Evolutionary conservation across 108 stramenopile genomes (phyloP), one percentile per base, ranked within the genome.

Genomic region (Craspedostauros australis): DNA sequence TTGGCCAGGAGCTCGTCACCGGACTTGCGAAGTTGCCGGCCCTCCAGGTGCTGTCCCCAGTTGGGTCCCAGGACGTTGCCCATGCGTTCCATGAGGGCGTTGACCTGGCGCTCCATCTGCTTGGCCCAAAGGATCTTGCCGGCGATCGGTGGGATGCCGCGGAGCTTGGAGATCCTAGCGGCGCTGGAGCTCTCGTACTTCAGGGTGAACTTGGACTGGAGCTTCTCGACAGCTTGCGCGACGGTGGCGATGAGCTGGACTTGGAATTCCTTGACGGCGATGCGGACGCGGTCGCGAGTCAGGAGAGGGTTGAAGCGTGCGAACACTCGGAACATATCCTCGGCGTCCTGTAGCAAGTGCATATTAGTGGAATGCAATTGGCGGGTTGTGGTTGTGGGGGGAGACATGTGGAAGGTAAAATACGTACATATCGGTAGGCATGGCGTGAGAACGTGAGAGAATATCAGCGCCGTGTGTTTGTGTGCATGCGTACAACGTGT

Each of bases 51-150:
- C 45, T 95, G 93, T 16, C 94, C 94, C 96, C 96, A 97, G 40
- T 87, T 93, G 8, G 48, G 70, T 7, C 98, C 98, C n/a, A 99
- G 82, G 4, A 99, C 96, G 39, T 94, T 72, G 16, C 91, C 82
- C 80, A 96, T 89, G 15, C 96, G 77, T 50, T 77, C 72, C 82
- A 97, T 91, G 51, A 97, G 63, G 16, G 83, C 57, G 46, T 86
- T 73, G 3, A 99, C 85, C 64, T 98, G 96, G 2, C 94, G 73
- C 65, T 97, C 96, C 76, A 99, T 95, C 58, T 97, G 96, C 57
- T 95, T 94, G 23, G 98, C 98, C 98, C 98, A 99, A 16, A 97
- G 60, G 47, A 98, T 96, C 54, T 96, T 94, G 6, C 95, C 96
- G 18, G 91, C 86, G 12, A 98, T 77, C 1, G 96, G 96, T 3